These are phyloP conservation scores for Vigna nakashimae DNA, from an alignment of 306 rosid genomes.

Conservation along the genomic window DNA sequence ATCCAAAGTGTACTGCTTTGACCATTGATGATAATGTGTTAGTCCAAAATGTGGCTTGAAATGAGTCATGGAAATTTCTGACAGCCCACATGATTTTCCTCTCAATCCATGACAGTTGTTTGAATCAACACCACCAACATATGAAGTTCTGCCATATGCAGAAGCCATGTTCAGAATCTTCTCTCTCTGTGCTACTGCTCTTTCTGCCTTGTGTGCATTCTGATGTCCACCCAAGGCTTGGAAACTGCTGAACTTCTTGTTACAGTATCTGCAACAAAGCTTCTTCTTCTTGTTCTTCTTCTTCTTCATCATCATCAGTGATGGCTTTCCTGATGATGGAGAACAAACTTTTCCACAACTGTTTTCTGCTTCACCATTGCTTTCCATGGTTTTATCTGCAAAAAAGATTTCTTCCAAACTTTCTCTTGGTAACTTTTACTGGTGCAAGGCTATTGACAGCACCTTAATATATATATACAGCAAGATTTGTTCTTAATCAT, in stretches of 20 bases:
- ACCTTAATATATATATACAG: not conserved
- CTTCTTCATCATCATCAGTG: not conserved
- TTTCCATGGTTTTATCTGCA: not conserved
- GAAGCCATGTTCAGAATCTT: slow-evolving; percentile 21
- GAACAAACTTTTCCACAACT: not conserved
- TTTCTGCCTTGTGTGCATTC: slow-evolving; percentile 23
- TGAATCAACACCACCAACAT: not conserved
- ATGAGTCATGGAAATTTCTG: not conserved
- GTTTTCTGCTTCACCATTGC: not conserved
- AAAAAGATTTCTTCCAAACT: not conserved
- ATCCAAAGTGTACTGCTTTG: not conserved
- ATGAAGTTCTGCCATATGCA: not conserved
- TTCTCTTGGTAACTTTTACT: not conserved
- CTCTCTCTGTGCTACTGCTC: not conserved
- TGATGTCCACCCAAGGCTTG: slow-evolving; percentile 38
- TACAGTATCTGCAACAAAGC: not conserved
- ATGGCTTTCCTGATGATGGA: not conserved
- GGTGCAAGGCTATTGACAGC: not conserved
- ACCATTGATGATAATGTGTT: too few relatives aligned
- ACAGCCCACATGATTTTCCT: not conserved
- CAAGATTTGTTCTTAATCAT: not conserved
- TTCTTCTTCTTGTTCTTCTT: not conserved
- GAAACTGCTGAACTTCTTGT: not conserved
- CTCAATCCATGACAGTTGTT: not conserved
- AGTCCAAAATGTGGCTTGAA: not conserved